Conservation (phyloP, 1,139 yeast genomes). For the Candida albicans region DNA sequence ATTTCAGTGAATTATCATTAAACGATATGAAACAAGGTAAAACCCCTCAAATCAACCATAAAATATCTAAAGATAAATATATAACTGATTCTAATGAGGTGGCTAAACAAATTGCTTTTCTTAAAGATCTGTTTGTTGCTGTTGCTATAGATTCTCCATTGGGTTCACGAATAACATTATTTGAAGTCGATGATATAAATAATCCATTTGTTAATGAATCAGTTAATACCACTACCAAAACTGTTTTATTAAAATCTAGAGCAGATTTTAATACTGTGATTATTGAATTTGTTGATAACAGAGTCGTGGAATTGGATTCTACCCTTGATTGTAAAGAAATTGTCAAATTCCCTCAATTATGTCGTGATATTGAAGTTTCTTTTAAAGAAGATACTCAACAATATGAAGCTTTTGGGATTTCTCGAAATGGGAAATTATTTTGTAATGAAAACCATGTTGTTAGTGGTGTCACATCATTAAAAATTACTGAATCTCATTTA, state of each 20-base stretch:
- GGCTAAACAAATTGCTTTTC: conserved; percentile 65
- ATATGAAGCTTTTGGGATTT: conserved; percentile 64
- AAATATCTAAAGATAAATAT: conserved; percentile 27
- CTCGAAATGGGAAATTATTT: conserved; percentile 71
- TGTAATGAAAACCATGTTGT: conserved; percentile 65
- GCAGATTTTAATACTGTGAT: conserved; percentile 55
- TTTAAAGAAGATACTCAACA: conserved; percentile 22
- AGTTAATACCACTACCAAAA: conserved; percentile 47
- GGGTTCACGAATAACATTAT: conserved; percentile 50
- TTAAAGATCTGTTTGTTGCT: conserved; percentile 50
- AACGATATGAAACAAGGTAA: conserved; percentile 39
- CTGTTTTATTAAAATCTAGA: conserved; percentile 56
- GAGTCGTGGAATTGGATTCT: conserved; percentile 45
- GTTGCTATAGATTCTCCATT: conserved; percentile 55
- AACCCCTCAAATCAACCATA: conserved; percentile 46
- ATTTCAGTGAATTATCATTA: conserved; percentile 23
- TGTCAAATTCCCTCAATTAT: conserved; percentile 65
- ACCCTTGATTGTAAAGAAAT: conserved; percentile 28
- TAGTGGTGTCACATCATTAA: conserved; percentile 79
- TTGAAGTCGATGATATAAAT: conserved; percentile 42
- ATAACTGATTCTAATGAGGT: conserved; percentile 42
- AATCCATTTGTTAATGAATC: conserved; percentile 43
- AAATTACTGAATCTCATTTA: conserved; percentile 69
- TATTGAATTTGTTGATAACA: conserved; percentile 65
- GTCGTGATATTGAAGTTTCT: conserved; percentile 60